A percentile compares a stretch with the other conserved stretches of the same genome.
These are phyloP conservation scores for Solanum sparsipilum DNA, from an alignment of 257 asterid genomes.

Conservation along the genomic window DNA sequence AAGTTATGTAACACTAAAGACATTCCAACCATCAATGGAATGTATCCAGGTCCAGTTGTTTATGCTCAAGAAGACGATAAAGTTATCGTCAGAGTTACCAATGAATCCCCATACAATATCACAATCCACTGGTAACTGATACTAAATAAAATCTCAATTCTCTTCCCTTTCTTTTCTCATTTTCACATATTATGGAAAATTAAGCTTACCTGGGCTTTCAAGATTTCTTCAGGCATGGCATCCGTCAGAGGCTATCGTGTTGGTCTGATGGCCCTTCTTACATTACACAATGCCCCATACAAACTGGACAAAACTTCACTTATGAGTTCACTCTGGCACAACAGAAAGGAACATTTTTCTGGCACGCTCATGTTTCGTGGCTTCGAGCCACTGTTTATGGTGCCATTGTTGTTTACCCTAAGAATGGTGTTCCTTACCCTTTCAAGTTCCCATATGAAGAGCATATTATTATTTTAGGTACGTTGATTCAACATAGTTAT, in stretches of 20 bases:
- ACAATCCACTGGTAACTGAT: conserved; percentile 49
- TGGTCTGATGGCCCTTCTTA: conserved; percentile 74
- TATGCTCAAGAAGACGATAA: conserved; percentile 58
- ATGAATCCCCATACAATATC: conserved; percentile 36
- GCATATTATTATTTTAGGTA: conserved; percentile 43
- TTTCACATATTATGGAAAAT: background rate
- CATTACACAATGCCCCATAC: conserved; percentile 58
- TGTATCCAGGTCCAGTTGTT: conserved; percentile 51
- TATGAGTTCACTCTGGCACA: conserved; percentile 42
- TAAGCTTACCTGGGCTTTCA: background rate
- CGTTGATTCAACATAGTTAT: background rate
- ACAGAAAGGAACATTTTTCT: conserved; percentile 55
- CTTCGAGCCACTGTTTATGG: conserved; percentile 59
- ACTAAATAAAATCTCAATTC: background rate
- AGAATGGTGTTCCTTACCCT: conserved; percentile 45
- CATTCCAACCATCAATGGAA: conserved; percentile 39
- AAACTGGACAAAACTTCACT: conserved; percentile 43
- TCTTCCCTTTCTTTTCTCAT: background rate
- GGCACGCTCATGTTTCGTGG: conserved; percentile 77
- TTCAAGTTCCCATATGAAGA: conserved; percentile 43
- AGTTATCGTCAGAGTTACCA: conserved; percentile 31
- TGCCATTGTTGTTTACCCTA: conserved; percentile 49
- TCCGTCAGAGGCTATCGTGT: conserved; percentile 43
- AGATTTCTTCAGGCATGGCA: conserved; percentile 46
- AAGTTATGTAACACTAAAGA: conserved; percentile 35